Evolutionary conservation across 495 filamentous ascomycete genomes (phyloP).

Genomic region (Ramalina peruviana): DNA sequence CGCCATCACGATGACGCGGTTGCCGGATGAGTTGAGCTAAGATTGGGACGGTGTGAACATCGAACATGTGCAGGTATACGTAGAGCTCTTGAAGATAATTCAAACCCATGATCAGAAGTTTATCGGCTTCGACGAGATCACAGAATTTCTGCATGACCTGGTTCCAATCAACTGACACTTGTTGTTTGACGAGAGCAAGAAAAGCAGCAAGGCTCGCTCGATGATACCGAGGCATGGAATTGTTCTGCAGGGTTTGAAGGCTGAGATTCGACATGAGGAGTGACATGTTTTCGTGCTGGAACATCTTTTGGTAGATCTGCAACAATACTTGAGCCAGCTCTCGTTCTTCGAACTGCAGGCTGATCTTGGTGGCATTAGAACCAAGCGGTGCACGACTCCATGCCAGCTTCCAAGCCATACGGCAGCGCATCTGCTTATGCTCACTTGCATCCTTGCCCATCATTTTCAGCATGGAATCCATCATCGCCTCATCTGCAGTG

Average conservation of each 20-base stretch:
- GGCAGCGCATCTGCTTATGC: constrained; percentile 7
- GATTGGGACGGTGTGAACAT: constrained; percentile 14
- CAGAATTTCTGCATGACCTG: constrained; percentile 17
- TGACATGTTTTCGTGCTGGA: constrained; percentile 21
- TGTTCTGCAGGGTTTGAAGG: background rate
- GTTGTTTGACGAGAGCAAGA: constrained; percentile 19
- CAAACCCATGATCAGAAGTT: constrained; percentile 13
- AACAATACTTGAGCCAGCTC: constrained; percentile 25
- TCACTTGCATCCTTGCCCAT: background rate
- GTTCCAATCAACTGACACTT: constrained; percentile 20
- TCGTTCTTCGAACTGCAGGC: constrained; percentile 12
- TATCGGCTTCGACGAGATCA: constrained; percentile 16
- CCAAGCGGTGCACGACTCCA: constrained; percentile 5
- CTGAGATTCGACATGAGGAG: constrained; percentile 5
- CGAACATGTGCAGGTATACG: constrained; percentile 17
- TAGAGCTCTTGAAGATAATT: constrained; percentile 19
- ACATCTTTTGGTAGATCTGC: constrained; percentile 30
- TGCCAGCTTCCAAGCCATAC: constrained; percentile 12
- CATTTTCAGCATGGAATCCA: background rate
- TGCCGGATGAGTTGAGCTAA: too few species aligned
- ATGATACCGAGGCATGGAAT: constrained; percentile 20
- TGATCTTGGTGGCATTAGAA: constrained; percentile 8
- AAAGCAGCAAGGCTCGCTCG: constrained; percentile 27
- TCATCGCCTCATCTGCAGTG: background rate
- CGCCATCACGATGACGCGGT: background rate